Base-by-base conservation (phyloP, 2,329 filamentous ascomycete genomes). In the Talaromyces sp. region DNA sequence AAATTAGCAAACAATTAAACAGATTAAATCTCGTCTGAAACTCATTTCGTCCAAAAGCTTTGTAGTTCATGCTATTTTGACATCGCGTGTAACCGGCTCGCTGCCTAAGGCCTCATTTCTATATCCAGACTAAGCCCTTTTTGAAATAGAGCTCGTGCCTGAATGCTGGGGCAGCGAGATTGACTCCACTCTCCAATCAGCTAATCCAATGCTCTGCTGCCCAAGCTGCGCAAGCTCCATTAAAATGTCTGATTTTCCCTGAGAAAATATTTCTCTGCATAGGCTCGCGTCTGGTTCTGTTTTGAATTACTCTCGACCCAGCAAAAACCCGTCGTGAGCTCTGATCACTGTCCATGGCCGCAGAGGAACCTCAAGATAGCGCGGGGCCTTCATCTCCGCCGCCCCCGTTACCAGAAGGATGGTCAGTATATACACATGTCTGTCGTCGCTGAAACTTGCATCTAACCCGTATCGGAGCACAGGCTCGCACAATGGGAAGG, bases 401-500 rank as follows among this genome's bases (percentile, higher is more conserved):
- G 54, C 77, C 77, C 52, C 68, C 66, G 43, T 67, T 79, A 45
- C 77, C 77, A 11, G 76, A 78, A 60, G 77, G 77, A 68, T 79
- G 76, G 77, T 79, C 71, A 67, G 75, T 69, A 54, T 43, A 43
- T 66, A 14, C 35, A 54, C 35, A 43, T 65, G 10, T 39, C 66
- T 56, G 13, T 43, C 45, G 35, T 22, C 8, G n/a, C 33, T 43
- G 37, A 8, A 33, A 2, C n/a, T 16, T 50, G 16, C 4, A 27
- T 52, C 39, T 58, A 39, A 63, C n/a, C 9, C 8, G 31, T 47
- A 14, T 27, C 22, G 3, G 6, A n/a, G 2, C 14, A 47, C 47
- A 79, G 76, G 76, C 73, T 78, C 35, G 74, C 76, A 33, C 76
- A 79, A 63, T 78, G 76, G 75, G 76, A 79, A 64, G 75, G 76